Evolutionary conservation across 2,329 filamentous ascomycete species (phyloP).

Genomic region (Daldinia sp.): DNA sequence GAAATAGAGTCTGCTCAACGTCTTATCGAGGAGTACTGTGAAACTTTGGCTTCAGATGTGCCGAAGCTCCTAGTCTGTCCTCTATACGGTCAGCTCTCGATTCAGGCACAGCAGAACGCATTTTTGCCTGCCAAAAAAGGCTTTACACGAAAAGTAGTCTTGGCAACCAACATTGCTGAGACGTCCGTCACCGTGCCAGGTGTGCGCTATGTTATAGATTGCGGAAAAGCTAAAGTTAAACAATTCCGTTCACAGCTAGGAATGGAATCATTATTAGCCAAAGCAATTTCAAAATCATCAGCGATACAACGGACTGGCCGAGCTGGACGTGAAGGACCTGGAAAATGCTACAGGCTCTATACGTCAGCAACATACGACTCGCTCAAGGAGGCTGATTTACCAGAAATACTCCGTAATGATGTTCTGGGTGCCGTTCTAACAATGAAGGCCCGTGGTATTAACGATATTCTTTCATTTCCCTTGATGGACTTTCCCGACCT

Average conservation of each 20-base stretch:
- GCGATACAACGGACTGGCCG: conserved; percentile 92
- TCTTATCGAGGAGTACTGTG: conserved; percentile 83
- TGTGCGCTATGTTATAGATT: conserved; percentile 90
- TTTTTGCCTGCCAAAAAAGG: conserved; percentile 79
- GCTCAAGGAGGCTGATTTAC: conserved; percentile 79
- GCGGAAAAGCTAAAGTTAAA: conserved; percentile 94
- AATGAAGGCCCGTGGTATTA: conserved; percentile 91
- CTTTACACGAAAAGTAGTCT: conserved; percentile 87
- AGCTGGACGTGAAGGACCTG: conserved; percentile 90
- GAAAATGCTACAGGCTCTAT: conserved; percentile 91
- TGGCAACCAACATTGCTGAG: conserved; percentile 98
- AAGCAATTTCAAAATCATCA: conserved; percentile 92
- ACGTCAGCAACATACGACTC: conserved; percentile 80
- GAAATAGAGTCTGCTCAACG: conserved; percentile 87
- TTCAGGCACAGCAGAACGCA: conserved; percentile 85
- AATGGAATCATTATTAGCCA: conserved; percentile 89
- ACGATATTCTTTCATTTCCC: conserved; percentile 84
- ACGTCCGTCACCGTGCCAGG: conserved; percentile 96
- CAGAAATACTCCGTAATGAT: conserved; percentile 92
- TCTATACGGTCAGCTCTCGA: conserved; percentile 89
- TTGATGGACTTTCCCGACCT: conserved; percentile 84
- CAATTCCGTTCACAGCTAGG: conserved; percentile 87
- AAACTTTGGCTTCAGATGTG: conserved; percentile 77
- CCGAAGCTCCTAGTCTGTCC: conserved; percentile 81
- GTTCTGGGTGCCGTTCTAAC: conserved; percentile 87